Conservation (phyloP, 306 rosid genomes). For the Cucurbita ficifolia region DNA sequence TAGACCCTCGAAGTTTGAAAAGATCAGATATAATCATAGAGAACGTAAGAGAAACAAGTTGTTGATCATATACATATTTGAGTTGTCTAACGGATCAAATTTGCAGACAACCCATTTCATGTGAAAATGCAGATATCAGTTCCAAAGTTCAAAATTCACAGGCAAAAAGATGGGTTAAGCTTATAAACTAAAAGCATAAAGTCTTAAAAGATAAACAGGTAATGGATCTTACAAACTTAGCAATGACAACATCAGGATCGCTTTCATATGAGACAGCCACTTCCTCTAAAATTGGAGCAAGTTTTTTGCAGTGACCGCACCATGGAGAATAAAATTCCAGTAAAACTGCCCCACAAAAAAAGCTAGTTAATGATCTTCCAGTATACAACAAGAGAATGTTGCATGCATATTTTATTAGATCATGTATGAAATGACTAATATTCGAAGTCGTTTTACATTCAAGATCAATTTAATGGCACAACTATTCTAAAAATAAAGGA, state of each 20-base stretch:
- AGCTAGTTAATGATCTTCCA: background rate
- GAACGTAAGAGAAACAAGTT: background rate
- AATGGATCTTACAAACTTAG: conserved; percentile 57
- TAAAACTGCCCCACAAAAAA: conserved; percentile 41
- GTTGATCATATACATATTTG: background rate
- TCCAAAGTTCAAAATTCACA: background rate
- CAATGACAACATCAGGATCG: conserved; percentile 56
- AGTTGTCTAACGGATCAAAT: background rate
- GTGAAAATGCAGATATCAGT: background rate
- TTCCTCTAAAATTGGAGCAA: conserved; percentile 90
- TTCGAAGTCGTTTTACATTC: background rate
- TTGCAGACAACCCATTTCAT: background rate
- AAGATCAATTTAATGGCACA: background rate
- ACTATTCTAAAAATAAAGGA: background rate
- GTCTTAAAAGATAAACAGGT: background rate
- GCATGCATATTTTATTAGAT: no score
- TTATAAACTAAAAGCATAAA: background rate
- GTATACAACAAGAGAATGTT: background rate
- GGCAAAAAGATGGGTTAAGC: background rate
- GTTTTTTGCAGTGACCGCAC: conserved; percentile 89
- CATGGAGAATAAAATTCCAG: conserved; percentile 91
- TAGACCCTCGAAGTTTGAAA: background rate
- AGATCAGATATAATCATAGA: background rate
- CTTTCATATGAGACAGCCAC: conserved; percentile 57
- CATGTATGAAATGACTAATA: background rate